Conservation (phyloP, 2,329 filamentous ascomycete genomes). For the Rutstroemia sydowiana region DNA sequence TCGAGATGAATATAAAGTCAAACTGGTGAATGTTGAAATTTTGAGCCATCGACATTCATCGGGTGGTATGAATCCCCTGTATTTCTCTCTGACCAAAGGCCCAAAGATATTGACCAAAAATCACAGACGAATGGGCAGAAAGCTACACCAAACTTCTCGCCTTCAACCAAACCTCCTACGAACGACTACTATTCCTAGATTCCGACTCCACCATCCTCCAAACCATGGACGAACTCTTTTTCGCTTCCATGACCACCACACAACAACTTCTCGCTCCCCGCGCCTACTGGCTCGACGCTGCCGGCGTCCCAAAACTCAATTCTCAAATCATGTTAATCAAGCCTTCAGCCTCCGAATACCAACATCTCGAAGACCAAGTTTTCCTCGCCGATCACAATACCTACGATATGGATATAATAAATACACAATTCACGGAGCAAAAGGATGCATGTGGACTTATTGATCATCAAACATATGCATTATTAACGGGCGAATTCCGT, state of each 20-base stretch:
- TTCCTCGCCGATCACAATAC: slow-evolving; percentile 19
- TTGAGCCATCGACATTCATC: slow-evolving; percentile 30
- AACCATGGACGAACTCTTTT: slow-evolving; percentile 53
- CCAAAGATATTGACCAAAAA: neutral
- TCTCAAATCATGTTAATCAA: slow-evolving; percentile 51
- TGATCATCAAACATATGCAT: slow-evolving; percentile 47
- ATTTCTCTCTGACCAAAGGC: neutral
- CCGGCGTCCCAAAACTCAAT: slow-evolving; percentile 38
- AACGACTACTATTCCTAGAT: slow-evolving; percentile 19
- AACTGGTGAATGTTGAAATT: slow-evolving; percentile 36
- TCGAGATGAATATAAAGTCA: slow-evolving; percentile 39
- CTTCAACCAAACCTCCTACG: slow-evolving; percentile 59
- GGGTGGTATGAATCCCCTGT: slow-evolving; percentile 30
- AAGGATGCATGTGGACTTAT: slow-evolving; percentile 41
- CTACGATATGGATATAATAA: slow-evolving; percentile 54
- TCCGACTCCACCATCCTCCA: slow-evolving; percentile 28
- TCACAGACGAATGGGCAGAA: slow-evolving; percentile 18
- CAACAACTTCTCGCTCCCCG: slow-evolving; percentile 40
- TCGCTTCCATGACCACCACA: slow-evolving; percentile 45
- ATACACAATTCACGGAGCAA: slow-evolving; percentile 16
- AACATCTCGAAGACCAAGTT: slow-evolving; percentile 27
- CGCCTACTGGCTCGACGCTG: slow-evolving; percentile 48
- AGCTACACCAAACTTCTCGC: slow-evolving; percentile 62
- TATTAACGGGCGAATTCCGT: slow-evolving; percentile 51
- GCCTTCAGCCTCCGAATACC: slow-evolving; percentile 45